Evolutionary conservation across 2,329 filamentous ascomycete species (phyloP).

Genomic region (Diaporthe citrichinensis): DNA sequence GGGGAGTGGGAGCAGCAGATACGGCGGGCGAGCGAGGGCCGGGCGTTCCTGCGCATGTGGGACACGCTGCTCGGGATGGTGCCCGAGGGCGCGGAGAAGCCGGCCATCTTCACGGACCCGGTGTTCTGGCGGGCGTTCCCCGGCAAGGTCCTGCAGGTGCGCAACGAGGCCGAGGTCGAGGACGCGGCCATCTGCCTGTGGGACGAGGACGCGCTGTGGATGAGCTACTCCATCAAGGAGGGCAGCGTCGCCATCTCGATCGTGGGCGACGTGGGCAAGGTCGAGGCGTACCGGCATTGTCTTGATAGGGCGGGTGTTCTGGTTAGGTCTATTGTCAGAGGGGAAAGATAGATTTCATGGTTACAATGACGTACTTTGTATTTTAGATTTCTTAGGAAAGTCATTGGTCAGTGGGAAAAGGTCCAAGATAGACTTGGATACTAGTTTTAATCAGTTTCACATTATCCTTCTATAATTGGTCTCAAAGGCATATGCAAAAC

Average conservation of each 20-base stretch:
- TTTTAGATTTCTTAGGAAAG: not conserved
- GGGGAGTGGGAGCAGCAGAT: slow-evolving; percentile 31
- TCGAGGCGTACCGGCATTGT: not conserved
- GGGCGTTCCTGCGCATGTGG: slow-evolving; percentile 35
- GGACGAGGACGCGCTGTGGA: slow-evolving; percentile 35
- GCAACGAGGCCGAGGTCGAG: slow-evolving; percentile 35
- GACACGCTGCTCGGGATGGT: slow-evolving; percentile 38
- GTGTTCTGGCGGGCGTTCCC: slow-evolving; percentile 36
- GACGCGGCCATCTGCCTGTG: slow-evolving; percentile 31
- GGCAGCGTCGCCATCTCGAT: slow-evolving; percentile 6
- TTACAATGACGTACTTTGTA: not conserved
- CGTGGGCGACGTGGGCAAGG: not conserved
- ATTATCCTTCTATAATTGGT: not conserved
- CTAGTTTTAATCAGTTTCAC: not conserved
- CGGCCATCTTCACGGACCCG: slow-evolving; percentile 34
- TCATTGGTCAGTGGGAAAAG: not conserved
- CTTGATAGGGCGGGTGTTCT: not conserved
- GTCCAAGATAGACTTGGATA: not conserved
- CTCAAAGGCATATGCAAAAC: no score
- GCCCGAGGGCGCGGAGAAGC: slow-evolving; percentile 17
- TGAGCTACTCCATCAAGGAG: slow-evolving; percentile 37
- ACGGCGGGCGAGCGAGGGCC: slow-evolving; percentile 28
- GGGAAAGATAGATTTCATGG: not conserved
- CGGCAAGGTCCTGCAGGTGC: slow-evolving; percentile 34
- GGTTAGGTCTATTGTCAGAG: not conserved